phyloP scores from a whole-genome alignment of 371 early-diverging fungal genomes.

The Mycotypha africana region DNA sequence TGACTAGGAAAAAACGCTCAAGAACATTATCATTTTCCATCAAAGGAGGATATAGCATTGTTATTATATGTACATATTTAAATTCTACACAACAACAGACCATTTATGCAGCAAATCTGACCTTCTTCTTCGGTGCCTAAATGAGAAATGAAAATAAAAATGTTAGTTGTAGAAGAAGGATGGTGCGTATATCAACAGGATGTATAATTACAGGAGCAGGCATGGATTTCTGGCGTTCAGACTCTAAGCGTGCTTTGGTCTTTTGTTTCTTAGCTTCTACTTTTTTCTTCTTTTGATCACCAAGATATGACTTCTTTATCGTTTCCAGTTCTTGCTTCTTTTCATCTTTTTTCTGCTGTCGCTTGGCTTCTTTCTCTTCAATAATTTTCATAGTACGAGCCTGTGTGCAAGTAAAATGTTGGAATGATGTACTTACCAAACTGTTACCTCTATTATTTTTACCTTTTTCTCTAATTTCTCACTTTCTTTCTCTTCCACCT shows the following conservation, averaged over 20 bases:
- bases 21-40: too few relatives aligned
- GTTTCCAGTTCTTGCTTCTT: constrained; percentile 17
- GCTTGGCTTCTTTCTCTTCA: constrained; percentile 16
- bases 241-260: constrained; percentile 5
- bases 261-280: constrained; percentile 15
- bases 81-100: too few relatives aligned
- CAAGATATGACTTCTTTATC: constrained; percentile 11
- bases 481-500: constrained; percentile 10
- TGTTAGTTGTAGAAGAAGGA: too few relatives aligned
- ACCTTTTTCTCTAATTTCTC: constrained; percentile 15
- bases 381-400: constrained; percentile 13
- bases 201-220: too few relatives aligned
- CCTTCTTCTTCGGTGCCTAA: constrained; percentile 13
- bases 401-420: background rate
- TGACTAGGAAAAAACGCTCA: too few relatives aligned
- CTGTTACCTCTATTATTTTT: too few relatives aligned
- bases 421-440: background rate
- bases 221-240: constrained; percentile 3
- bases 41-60: too few relatives aligned
- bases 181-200: too few relatives aligned
- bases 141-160: background rate
- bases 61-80: too few relatives aligned
- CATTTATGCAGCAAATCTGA: constrained; percentile 20
- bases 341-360: constrained; percentile 8
- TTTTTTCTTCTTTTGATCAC: constrained; percentile 17